phyloP scores from a whole-genome alignment of 805 yeast species.

The Brettanomyces sp. region DNA sequence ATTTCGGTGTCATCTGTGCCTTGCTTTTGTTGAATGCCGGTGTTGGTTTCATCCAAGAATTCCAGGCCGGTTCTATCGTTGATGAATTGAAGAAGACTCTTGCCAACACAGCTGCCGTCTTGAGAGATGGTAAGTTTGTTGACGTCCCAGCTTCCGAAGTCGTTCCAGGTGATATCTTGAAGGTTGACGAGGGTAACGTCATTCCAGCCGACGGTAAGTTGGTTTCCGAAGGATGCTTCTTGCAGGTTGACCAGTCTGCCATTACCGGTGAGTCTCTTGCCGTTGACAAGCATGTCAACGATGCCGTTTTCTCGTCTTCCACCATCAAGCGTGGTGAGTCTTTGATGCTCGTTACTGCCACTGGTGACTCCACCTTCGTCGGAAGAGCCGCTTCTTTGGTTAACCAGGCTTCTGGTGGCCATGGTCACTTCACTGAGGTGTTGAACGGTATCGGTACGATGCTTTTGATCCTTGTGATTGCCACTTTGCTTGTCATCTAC shows the following conservation, averaged over 20 bases:
- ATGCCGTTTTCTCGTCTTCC: slow-evolving; percentile 75
- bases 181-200: slow-evolving; percentile 85
- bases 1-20: slow-evolving; percentile 90
- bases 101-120: slow-evolving; percentile 74
- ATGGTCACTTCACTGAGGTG: slow-evolving; percentile 90
- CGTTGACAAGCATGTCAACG: slow-evolving; percentile 80
- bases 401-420: slow-evolving; percentile 78
- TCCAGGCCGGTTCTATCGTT: slow-evolving; percentile 92
- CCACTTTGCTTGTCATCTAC: slow-evolving; percentile 79
- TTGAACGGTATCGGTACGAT: slow-evolving; percentile 90
- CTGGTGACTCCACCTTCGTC: slow-evolving; percentile 86
- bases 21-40: slow-evolving; percentile 71
- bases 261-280: slow-evolving; percentile 92
- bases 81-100: slow-evolving; percentile 87
- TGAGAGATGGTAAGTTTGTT: slow-evolving; percentile 67
- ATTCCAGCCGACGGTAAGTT: slow-evolving; percentile 89
- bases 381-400: slow-evolving; percentile 93
- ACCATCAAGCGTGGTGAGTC: slow-evolving; percentile 89
- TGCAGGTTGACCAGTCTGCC: slow-evolving; percentile 89
- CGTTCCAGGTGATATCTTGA: slow-evolving; percentile 90
- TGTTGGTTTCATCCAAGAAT: slow-evolving; percentile 91
- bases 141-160: slow-evolving; percentile 77
- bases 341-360: slow-evolving; percentile 80
- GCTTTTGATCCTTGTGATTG: slow-evolving; percentile 71
- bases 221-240: slow-evolving; percentile 67